These are phyloP conservation scores for Rhodotorula graminis DNA, from an alignment of 768 basidiomycete genomes.

Conservation along the genomic window DNA sequence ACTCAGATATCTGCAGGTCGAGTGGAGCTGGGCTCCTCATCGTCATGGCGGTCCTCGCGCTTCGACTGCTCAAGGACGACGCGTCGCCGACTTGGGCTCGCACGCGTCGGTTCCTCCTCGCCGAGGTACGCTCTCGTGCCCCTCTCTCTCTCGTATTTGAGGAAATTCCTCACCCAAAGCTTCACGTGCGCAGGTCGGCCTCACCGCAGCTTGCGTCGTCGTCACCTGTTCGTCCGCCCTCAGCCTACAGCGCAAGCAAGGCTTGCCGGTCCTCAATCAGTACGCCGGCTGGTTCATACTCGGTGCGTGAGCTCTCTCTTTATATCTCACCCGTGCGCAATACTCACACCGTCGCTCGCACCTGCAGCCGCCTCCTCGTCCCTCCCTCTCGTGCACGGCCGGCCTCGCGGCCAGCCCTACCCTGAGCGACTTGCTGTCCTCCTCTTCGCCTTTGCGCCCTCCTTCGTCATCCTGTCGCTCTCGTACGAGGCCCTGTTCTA, in stretches of 20 bases:
- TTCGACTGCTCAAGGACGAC: background rate
- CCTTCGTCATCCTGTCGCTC: conserved; percentile 74
- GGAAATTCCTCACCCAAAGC: background rate
- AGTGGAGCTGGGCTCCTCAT: background rate
- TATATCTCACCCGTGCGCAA: background rate
- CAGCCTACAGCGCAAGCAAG: conserved; percentile 62
- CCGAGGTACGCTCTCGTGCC: conserved; percentile 10
- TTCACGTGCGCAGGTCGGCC: background rate
- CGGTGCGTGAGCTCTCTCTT: conserved; percentile 54
- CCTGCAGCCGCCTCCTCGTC: background rate
- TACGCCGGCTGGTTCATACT: conserved; percentile 62
- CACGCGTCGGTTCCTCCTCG: background rate
- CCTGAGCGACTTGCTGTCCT: conserved; percentile 49
- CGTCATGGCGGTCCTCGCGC: background rate
- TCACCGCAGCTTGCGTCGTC: conserved; percentile 49
- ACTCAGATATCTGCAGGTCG: background rate
- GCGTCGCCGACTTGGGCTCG: conserved; percentile 3
- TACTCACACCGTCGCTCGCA: background rate
- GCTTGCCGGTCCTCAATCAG: conserved; percentile 62
- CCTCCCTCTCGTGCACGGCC: conserved; percentile 33
- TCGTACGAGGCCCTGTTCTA: conserved; percentile 78
- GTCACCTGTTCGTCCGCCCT: conserved; percentile 59
- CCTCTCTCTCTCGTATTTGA: no score
- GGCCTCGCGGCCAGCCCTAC: conserved; percentile 29
- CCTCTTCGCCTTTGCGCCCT: conserved; percentile 62